Conservation (phyloP, 192 early-diverging fungal species). For the Coemansia sp. region DNA sequence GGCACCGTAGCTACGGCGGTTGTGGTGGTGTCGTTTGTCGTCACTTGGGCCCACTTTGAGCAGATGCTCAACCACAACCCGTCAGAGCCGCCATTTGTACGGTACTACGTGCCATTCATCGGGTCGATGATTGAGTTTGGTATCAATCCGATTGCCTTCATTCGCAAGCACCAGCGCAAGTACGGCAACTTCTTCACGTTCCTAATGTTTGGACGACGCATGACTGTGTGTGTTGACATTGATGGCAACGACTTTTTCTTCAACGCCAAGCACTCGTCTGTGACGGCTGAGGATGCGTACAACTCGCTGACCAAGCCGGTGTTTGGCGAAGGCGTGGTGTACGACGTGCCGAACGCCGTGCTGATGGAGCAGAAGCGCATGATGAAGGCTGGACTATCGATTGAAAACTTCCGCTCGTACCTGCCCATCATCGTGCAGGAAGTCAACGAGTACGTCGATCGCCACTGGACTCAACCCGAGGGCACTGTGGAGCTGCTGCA, state of each 20-base stretch:
- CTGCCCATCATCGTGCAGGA: conserved; percentile 86
- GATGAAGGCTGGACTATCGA: conserved; percentile 89
- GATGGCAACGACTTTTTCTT: conserved; percentile 98
- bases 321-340: conserved; percentile 94
- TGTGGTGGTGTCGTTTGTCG: conserved; percentile 23
- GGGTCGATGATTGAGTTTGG: conserved; percentile 87
- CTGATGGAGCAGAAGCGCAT: conserved; percentile 99
- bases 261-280: conserved; percentile 83
- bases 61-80: conserved; percentile 38
- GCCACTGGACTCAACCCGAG: conserved; percentile 58
- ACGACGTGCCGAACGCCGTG: conserved; percentile 87
- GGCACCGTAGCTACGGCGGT: conserved; percentile 24
- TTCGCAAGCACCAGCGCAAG: conserved; percentile 75
- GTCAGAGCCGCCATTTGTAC: conserved; percentile 68
- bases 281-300: conserved; percentile 92
- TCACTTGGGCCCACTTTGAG: conserved; percentile 54
- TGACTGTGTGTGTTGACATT: conserved; percentile 84
- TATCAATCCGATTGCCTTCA: conserved; percentile 84
- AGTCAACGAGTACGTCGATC: conserved; percentile 72
- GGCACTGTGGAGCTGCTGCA: conserved; percentile 70
- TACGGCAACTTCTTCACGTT: conserved; percentile 94
- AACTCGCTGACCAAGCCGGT: conserved; percentile 89
- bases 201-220: conserved; percentile 84
- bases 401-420: conserved; percentile 83
- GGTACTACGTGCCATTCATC: conserved; percentile 82